Percentiles rank a stretch among this genome's conserved stretches.
These are phyloP conservation scores for Cyathus striatus DNA, from an alignment of 768 basidiomycete genomes.

Conservation along the genomic window DNA sequence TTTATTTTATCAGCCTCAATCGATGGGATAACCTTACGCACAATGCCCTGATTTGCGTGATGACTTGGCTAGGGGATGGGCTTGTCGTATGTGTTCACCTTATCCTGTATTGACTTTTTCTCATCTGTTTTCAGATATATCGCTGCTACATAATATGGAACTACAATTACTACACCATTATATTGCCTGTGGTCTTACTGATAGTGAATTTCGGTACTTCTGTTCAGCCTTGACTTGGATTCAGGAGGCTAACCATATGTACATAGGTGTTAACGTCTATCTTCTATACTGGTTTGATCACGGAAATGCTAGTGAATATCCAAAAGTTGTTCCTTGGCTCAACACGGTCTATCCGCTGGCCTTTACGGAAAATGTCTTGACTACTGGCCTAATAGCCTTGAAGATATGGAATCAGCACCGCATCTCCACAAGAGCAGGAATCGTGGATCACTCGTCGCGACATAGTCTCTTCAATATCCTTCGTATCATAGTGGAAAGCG, in stretches of 20 bases:
- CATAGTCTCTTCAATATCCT: constrained; percentile 14
- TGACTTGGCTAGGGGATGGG: constrained; percentile 14
- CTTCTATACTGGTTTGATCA: constrained; percentile 13
- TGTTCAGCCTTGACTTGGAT: not conserved
- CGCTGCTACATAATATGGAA: constrained; percentile 20
- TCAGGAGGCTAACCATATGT: not conserved
- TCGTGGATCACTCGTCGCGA: constrained; percentile 5
- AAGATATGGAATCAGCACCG: constrained; percentile 19
- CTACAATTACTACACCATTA: constrained; percentile 11
- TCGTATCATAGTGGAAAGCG: constrained; percentile 25
- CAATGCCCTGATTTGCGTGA: constrained; percentile 8
- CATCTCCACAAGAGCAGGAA: constrained; percentile 9
- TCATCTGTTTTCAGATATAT: constrained; percentile 11
- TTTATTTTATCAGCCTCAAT: constrained; percentile 7
- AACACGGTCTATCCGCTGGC: constrained; percentile 14
- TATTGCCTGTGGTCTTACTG: constrained; percentile 13
- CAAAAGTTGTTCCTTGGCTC: constrained; percentile 7
- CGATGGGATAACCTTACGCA: constrained; percentile 9
- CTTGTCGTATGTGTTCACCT: constrained; percentile 8
- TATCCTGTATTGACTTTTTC: not conserved
- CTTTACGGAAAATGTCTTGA: constrained; percentile 17
- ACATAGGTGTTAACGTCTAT: constrained; percentile 8
- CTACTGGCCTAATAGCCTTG: constrained; percentile 18
- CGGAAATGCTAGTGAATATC: constrained; percentile 1
- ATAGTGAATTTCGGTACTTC: constrained; percentile 13